These are phyloP conservation scores for Dryas alaskensis DNA, from an alignment of 306 rosid genomes.

Conservation along the genomic window DNA sequence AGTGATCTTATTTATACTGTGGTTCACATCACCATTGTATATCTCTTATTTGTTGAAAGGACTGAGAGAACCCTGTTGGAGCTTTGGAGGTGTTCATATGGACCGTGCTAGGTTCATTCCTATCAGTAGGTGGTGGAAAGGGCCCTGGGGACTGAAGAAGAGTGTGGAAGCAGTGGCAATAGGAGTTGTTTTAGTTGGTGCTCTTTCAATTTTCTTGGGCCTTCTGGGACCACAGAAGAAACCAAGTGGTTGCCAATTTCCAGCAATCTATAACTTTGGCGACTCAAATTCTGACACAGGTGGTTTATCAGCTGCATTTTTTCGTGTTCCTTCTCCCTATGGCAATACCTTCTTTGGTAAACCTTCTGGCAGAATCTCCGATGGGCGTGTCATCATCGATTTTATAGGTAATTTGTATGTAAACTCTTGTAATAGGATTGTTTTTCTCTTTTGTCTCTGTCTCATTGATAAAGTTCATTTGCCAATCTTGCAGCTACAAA, in stretches of 20 bases:
- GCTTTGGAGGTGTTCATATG: not conserved
- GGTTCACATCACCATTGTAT: not conserved
- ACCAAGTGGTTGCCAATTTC: conserved; percentile 19
- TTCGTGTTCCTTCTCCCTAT: conserved; percentile 13
- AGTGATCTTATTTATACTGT: not conserved
- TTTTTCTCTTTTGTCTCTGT: not conserved
- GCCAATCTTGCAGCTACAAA: conserved; percentile 21
- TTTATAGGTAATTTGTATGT: conserved; percentile 18
- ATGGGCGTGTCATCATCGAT: conserved; percentile 27
- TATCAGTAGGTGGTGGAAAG: not conserved
- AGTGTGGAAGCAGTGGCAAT: conserved; percentile 12
- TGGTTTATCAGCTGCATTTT: conserved; percentile 23
- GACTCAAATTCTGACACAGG: conserved; percentile 35
- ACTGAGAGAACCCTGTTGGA: not conserved
- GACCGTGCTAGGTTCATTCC: not conserved
- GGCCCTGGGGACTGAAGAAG: conserved; percentile 7
- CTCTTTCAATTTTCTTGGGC: conserved; percentile 1
- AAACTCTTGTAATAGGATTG: not conserved
- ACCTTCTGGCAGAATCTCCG: conserved; percentile 22
- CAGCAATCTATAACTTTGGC: conserved; percentile 33
- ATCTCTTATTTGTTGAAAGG: not conserved
- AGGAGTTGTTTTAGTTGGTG: conserved; percentile 26
- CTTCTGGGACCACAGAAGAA: not conserved
- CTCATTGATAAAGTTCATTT: not conserved
- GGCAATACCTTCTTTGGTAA: conserved; percentile 23